Evolutionary conservation across 1,139 yeast genomes (phyloP), one percentile per base, ranked within the genome.

Genomic region (Candida labiduridarum): DNA sequence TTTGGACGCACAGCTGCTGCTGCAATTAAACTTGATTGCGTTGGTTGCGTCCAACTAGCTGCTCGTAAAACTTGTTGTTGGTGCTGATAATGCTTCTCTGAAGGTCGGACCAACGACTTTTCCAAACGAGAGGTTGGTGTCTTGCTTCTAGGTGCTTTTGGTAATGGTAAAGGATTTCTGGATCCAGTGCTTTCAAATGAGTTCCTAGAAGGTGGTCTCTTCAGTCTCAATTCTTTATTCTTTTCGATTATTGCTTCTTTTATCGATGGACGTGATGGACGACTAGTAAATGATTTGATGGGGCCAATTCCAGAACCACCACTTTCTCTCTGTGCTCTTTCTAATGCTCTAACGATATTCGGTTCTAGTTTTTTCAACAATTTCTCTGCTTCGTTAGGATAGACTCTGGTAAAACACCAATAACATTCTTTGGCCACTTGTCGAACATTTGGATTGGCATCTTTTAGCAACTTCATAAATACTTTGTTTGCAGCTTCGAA

Each of bases 371-470:
- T 64, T 38, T 82, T 82, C 9, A 88, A 66, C 1, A 90, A 78
- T 50, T 73, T 76, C 47, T 77, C 80, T 0, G 83, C 79, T 36
- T 79, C 80, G 1, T 71, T 53, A 68, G 88, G 64, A 75, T 68
- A 70, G 36, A 66, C 59, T 7, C 74, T 74, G 57, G 78, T 76
- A 53, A 82, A 80, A 18, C 81, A 74, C 97, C 97, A 91, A 61
- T 80, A 92, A 0, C 91, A 78, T 9, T 74, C 73, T 61, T 96
- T 80, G 69, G 88, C 89, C 0, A 83, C 74, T 59, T 84, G 96
- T 54, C 97, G 78, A 0, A 89, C 97, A 0, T 78, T 73, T 0
- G 95, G 91, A 52, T 88, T 87, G 0, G 96, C 89, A 66, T 94
- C 98, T 1, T 82, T 68, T 2, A 94, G 71, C 33, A 95, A 84